These are phyloP conservation scores for Allium cepa DNA, from an alignment of 106 monocot species.

Conservation along the genomic window DNA sequence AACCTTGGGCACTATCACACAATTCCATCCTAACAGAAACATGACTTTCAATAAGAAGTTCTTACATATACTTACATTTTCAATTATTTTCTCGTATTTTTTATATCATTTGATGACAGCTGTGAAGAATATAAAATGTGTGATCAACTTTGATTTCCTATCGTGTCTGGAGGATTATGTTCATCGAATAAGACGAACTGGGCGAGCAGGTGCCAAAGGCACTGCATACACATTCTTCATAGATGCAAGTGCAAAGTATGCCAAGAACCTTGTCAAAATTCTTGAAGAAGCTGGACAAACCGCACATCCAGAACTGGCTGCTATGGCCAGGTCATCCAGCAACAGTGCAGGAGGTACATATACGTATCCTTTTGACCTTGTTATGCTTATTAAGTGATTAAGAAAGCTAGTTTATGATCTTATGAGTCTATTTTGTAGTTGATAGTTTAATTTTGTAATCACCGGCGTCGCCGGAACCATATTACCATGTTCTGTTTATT, in stretches of 20 bases:
- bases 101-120: constrained; percentile 30
- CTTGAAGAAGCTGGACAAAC: constrained; percentile 79
- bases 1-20: neutral
- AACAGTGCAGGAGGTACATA: constrained; percentile 23
- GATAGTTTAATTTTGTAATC: neutral
- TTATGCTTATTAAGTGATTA: neutral
- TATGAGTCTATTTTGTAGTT: neutral
- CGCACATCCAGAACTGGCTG: constrained; percentile 49
- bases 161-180: constrained; percentile 93
- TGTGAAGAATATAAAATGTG: constrained; percentile 99
- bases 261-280: constrained; percentile 72
- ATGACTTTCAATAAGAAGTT: neutral
- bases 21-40: constrained; percentile 9
- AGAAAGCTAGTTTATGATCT: neutral
- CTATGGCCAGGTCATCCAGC: constrained; percentile 32
- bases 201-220: constrained; percentile 93
- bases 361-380: neutral
- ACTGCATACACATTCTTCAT: constrained; percentile 84
- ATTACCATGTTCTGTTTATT: neutral
- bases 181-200: constrained; percentile 93
- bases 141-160: constrained; percentile 97
- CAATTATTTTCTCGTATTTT: constrained; percentile 3
- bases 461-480: neutral
- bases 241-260: constrained; percentile 46
- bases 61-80: neutral